Percentiles rank a stretch among this genome's conserved stretches.
These are phyloP conservation scores for Euphrasia arctica DNA, from an alignment of 305 asterid species.

Conservation along the genomic window DNA sequence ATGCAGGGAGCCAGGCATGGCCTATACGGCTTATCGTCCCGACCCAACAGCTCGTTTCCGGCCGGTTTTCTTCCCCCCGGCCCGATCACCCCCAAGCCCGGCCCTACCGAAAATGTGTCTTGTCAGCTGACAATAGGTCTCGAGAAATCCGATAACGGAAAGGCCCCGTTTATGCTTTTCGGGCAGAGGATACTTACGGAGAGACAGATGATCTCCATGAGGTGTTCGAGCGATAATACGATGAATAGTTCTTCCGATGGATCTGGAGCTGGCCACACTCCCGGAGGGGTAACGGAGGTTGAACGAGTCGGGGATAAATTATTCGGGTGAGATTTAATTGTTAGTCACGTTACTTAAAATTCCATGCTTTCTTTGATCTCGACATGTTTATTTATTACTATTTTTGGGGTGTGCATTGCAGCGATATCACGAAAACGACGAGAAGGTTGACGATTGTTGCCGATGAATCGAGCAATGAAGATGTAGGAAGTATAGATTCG, in stretches of 20 bases:
- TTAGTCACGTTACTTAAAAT: too few species aligned
- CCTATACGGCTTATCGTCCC: slow-evolving; percentile 53
- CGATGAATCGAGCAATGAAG: slow-evolving; percentile 55
- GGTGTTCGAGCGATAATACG: slow-evolving; percentile 50
- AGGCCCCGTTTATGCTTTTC: slow-evolving; percentile 61
- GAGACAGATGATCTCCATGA: slow-evolving; percentile 52
- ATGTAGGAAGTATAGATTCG: slow-evolving; percentile 35
- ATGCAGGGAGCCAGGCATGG: slow-evolving; percentile 99
- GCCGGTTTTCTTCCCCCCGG: slow-evolving; percentile 30
- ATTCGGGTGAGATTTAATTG: too few species aligned
- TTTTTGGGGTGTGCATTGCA: slow-evolving; percentile 31
- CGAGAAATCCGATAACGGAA: slow-evolving; percentile 34
- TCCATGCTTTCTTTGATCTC: too few species aligned
- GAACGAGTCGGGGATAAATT: too few species aligned
- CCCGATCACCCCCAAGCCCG: slow-evolving; percentile 34
- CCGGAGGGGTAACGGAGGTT: too few species aligned
- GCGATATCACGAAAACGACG: slow-evolving; percentile 53
- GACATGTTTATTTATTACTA: background rate
- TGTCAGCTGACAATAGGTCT: slow-evolving; percentile 60
- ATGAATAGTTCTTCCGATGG: slow-evolving; percentile 55
- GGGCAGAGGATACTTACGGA: slow-evolving; percentile 69
- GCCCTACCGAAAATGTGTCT: slow-evolving; percentile 41
- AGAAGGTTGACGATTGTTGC: slow-evolving; percentile 64
- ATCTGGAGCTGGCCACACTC: too few species aligned
- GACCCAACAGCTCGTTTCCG: slow-evolving; percentile 47